Evolutionary conservation across 176 grass and related monocot species (phyloP), one percentile per base, ranked within the genome.

Genomic region (Ananas comosus): DNA sequence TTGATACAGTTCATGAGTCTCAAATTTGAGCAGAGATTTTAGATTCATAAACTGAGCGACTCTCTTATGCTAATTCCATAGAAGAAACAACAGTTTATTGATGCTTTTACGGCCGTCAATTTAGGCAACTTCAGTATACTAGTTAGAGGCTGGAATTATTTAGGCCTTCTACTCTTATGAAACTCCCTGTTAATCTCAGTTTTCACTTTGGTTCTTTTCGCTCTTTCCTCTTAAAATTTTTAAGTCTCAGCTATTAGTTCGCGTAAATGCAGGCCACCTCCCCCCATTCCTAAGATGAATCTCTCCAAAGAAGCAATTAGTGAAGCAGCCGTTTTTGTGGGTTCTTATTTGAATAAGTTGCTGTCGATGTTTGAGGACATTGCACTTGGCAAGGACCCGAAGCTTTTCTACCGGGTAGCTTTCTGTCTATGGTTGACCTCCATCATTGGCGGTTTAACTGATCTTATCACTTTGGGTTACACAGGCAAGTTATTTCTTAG

Each of bases 401-500:
- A 48, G 16, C 73, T 91, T 58, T 87, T 91, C 75, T 91, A 83
- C 64, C 73, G 57, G 21, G 75, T 87, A 29, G 75, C 79, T 27
- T 12, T 61, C n/a, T 73, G 68, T 13, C 76, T 91, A 65, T 49
- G 79, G 64, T 1, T 91, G 63, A 77, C 65, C 50, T 87, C 88
- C 51, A 49, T 82, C n/a, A 63, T 79, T 65, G 73, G 81, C 48
- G 76, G 70, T 18, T 50, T 72, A 53, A 73, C 72, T 70, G 59
- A 91, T 76, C 70, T 87, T 73, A 49, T 71, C 50, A 87, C 76
- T 77, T 53, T 91, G 52, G 63, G 53, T 70, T 90, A 83, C 50
- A 19, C 71, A 78, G 71, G 84, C 87, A 82, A 85, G 68, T 79
- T 49, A 22, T 54, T 71, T 13, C 51, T 65, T 25, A 51, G 4